Evolutionary conservation across 1,284 basidiomycete genomes (phyloP), one percentile per base, ranked within the genome.

Genomic region (Cutaneotrichosporon mucoides): DNA sequence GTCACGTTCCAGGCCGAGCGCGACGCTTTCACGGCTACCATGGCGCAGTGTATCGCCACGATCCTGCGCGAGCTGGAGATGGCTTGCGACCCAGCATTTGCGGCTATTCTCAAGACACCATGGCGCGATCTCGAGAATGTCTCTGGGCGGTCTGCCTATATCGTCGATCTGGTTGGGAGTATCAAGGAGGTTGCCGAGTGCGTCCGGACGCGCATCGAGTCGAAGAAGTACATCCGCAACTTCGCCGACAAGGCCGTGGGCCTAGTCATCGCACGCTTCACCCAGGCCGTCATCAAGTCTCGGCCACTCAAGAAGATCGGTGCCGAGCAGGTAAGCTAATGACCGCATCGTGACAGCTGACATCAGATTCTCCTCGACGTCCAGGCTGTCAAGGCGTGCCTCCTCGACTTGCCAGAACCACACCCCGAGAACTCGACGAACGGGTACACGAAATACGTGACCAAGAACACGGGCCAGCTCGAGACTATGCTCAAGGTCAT

Each of bases 401-500:
- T 98, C 15, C 73, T 88, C n/a, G 89, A 87, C 68, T 81, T 96
- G 66, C 91, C 92, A 16, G 73, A 75, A 53, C 70, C 73, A n/a
- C 70, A 75, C 55, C 66, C 76, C 1, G 75, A 75, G n/a, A 68
- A 68, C 52, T 54, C 65, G 4, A 55, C 66, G 2, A 75, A 70
- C 48, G 66, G 66, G 66, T 95, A 94, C 73, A 85, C 86, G 3
- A 86, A 88, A 60, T 87, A 86, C 63, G 82, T 96, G 49, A 86
- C 84, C 35, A 93, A 91, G 68, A 87, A 84, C 51, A 88, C 90
- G 0, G 85, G 86, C 5, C 84, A 87, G 59, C 77, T 97, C 50
- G 94, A 98, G 75, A 90, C 91, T 2, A 80, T 98, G 68, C 84
- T 98, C 61, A 96, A 98, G 76, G 91, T 95, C 57, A 89, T 97